phyloP scores from a whole-genome alignment of 257 asterid genomes.

The Solanum sitiens region DNA sequence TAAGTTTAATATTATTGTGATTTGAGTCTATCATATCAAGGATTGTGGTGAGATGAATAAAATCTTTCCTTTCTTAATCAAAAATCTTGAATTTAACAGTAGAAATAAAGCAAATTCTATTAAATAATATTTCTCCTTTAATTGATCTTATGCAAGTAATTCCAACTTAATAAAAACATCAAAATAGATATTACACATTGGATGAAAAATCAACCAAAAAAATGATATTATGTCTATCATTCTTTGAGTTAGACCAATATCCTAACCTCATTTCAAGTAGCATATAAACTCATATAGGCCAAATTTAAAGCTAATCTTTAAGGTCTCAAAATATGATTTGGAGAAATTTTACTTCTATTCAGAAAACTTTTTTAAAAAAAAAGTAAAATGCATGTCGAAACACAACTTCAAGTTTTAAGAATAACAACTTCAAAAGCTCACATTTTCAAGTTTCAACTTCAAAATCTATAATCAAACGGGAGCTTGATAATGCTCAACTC shows the following conservation, averaged over 20 bases:
- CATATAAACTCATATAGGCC: neutral
- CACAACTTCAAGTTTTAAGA: neutral
- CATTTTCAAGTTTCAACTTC: neutral
- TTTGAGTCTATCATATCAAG: neutral
- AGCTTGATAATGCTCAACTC: neutral
- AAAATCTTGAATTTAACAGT: rapidly evolving
- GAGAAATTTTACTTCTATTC: neutral
- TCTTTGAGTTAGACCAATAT: neutral
- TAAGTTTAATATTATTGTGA: neutral
- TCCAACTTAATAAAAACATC: neutral
- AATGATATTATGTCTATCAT: neutral
- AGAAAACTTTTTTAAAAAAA: neutral
- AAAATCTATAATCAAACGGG: neutral
- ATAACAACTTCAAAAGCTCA: neutral
- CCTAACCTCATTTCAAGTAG: neutral
- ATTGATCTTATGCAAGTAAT: neutral
- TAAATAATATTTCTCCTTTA: neutral
- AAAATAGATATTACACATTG: neutral
- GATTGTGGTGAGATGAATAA: neutral
- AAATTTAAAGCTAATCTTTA: neutral
- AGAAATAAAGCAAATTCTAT: neutral
- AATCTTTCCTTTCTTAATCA: neutral
- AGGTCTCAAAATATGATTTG: neutral
- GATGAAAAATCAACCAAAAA: neutral
- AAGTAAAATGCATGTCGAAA: neutral